Evolutionary conservation across 257 asterid genomes (phyloP).

Genomic region (Salvia miltiorrhiza): DNA sequence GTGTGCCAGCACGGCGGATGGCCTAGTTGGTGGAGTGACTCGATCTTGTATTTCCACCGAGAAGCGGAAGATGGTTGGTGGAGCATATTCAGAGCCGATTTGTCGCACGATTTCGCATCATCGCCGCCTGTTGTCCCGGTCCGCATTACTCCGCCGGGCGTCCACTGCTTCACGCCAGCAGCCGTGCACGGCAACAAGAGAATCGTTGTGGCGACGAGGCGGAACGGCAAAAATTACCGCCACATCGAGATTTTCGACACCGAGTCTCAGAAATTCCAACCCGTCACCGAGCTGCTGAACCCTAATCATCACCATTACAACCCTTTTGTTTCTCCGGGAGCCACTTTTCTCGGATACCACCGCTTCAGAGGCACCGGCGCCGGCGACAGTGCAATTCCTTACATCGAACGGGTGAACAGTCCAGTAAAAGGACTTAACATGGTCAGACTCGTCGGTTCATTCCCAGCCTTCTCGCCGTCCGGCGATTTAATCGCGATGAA

Average conservation of each 20-base stretch:
- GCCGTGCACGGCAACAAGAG: conserved; percentile 36
- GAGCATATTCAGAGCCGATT: conserved; percentile 61
- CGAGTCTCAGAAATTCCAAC: conserved; percentile 36
- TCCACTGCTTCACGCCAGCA: conserved; percentile 79
- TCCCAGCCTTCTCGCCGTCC: conserved; percentile 69
- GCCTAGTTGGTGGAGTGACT: conserved; percentile 70
- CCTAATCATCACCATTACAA: conserved; percentile 75
- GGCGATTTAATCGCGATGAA: conserved; percentile 56
- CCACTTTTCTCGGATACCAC: conserved; percentile 54
- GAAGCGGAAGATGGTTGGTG: conserved; percentile 89
- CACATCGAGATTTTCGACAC: conserved; percentile 68
- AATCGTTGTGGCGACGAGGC: conserved; percentile 68
- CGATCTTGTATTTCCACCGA: conserved; percentile 61
- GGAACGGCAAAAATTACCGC: conserved; percentile 51
- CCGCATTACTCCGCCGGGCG: conserved; percentile 73
- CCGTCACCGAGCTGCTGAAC: conserved; percentile 51
- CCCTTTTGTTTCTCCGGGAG: conserved; percentile 60
- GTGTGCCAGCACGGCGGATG: conserved; percentile 69
- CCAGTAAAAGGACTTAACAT: conserved; percentile 41
- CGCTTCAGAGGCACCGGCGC: conserved; percentile 46
- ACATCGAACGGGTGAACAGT: conserved; percentile 43
- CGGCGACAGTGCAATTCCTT: conserved; percentile 38
- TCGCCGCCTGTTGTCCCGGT: conserved; percentile 24
- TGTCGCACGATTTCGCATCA: conserved; percentile 19
- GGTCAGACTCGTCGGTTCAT: conserved; percentile 62